Base-by-base conservation (phyloP, 805 yeast genomes). In the Saturnispora ahearnii region DNA sequence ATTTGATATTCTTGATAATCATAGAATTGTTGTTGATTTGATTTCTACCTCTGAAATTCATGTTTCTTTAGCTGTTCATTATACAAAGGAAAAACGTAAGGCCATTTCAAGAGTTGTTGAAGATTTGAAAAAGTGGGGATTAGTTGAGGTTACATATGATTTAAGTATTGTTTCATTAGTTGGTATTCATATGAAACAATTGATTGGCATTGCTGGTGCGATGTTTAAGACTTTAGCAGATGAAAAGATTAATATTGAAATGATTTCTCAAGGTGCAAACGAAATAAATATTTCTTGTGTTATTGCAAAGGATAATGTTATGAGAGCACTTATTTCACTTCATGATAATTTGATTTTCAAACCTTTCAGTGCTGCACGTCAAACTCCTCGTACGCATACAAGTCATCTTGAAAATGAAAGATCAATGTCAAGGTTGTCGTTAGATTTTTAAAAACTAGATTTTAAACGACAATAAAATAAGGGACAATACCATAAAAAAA, bases 181-280 rank as follows among this genome's bases (percentile, higher is more conserved):
- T 46, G 99, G 99, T 41, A 89, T 87, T 62, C 96, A 91, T 65
- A 91, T 93, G 98, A 89, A 89, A 63, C 96, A 90, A 64, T 79
- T 84, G 64, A 87, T 93, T 53, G 99, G 99, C 62, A 90, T 88
- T 63, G 99, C 99, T 0, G 96, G 97, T 44, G 83, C 88, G 57
- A 91, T 91, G 96, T 93, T 93, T 72, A 82, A 89, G 59, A 87
- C 95, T 2, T 73, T 93, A 57, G 97, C 98, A 7, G 90, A 87
- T 62, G 95, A 91, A 60, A 78, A 79, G 43, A 84, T 93, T 63
- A 93, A 93, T 69, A 88, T 93, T 59, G 99, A 93, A 68, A 93
- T 93, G 99, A 93, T 93, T 68, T 79, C 89, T 51, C 99, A 93
- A 74, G 99, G 99, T 60, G 96, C 98, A 18, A 91, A 91, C 62